phyloP scores from a whole-genome alignment of 2,329 filamentous ascomycete genomes.

The Phoma sp. region DNA sequence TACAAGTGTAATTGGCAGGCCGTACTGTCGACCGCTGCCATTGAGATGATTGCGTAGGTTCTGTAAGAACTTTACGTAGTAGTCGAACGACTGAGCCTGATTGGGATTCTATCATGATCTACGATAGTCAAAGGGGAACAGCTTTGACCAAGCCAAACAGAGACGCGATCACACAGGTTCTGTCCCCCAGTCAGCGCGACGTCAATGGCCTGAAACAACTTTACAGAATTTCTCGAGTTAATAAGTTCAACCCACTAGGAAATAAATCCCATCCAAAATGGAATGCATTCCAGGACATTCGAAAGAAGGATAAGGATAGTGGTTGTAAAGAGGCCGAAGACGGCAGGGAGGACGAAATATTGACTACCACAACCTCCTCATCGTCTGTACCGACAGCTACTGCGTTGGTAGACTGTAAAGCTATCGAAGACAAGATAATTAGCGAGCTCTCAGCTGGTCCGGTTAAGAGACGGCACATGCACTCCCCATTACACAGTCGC shows the following conservation, averaged over 20 bases:
- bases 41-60: too few species aligned
- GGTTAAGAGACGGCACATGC: too few species aligned
- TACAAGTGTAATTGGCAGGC: too few species aligned
- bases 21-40: too few species aligned
- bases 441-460: too few species aligned
- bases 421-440: too few species aligned
- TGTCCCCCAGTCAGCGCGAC: constrained; percentile 1
- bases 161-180: background rate
- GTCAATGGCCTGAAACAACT: background rate
- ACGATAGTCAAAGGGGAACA: background rate
- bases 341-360: background rate
- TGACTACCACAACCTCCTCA: too few species aligned
- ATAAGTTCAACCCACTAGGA: background rate
- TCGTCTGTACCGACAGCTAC: too few species aligned
- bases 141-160: constrained; percentile 1
- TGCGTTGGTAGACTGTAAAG: too few species aligned
- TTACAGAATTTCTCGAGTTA: background rate
- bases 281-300: background rate
- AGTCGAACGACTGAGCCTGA: background rate
- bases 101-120: constrained; percentile 3
- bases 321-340: background rate
- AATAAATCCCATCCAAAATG: background rate
- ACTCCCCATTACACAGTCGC: too few species aligned
- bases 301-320: background rate
- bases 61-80: background rate